Percentiles rank a stretch among this genome's conserved stretches.
These are phyloP conservation scores for Phaffia australis DNA, from an alignment of 768 basidiomycete species.

Conservation along the genomic window DNA sequence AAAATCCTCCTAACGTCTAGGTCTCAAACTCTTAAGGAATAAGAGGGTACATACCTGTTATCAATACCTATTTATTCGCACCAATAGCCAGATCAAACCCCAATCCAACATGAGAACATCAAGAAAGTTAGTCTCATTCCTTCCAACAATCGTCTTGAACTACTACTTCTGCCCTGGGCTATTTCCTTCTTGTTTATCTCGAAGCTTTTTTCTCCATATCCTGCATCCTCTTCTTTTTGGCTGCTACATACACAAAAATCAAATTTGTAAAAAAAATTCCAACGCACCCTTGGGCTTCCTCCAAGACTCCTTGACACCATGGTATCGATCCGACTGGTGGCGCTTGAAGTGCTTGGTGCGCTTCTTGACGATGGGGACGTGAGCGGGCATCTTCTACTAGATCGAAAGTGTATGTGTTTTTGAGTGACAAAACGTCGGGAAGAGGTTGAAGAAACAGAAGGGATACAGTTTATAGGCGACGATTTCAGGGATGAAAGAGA, in stretches of 20 bases:
- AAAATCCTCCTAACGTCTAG: too few species aligned
- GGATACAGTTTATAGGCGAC: too few species aligned
- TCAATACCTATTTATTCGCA: conserved; percentile 56
- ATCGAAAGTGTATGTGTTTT: too few species aligned
- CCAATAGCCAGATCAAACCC: not conserved
- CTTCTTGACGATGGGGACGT: conserved; percentile 78
- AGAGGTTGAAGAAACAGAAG: too few species aligned
- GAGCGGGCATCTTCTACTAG: conserved; percentile 28
- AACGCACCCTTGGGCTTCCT: conserved; percentile 80
- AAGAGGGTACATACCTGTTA: conserved; percentile 43
- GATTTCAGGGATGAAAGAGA: too few species aligned
- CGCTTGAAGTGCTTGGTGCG: conserved; percentile 98
- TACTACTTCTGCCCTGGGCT: too few species aligned
- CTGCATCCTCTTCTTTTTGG: not conserved
- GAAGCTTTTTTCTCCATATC: not conserved
- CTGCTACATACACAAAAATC: not conserved
- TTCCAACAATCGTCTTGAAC: not conserved
- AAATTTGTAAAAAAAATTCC: not conserved
- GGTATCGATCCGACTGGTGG: conserved; percentile 97
- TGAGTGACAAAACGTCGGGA: too few species aligned
- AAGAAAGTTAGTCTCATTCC: not conserved
- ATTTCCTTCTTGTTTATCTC: not conserved
- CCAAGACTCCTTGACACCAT: conserved; percentile 96
- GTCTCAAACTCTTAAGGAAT: too few species aligned
- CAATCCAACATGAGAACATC: conserved; percentile 1